Percentiles rank a stretch among this genome's conserved stretches.
These are phyloP conservation scores for Moesziomyces parantarcticus DNA, from an alignment of 1,284 basidiomycete species.

Conservation along the genomic window DNA sequence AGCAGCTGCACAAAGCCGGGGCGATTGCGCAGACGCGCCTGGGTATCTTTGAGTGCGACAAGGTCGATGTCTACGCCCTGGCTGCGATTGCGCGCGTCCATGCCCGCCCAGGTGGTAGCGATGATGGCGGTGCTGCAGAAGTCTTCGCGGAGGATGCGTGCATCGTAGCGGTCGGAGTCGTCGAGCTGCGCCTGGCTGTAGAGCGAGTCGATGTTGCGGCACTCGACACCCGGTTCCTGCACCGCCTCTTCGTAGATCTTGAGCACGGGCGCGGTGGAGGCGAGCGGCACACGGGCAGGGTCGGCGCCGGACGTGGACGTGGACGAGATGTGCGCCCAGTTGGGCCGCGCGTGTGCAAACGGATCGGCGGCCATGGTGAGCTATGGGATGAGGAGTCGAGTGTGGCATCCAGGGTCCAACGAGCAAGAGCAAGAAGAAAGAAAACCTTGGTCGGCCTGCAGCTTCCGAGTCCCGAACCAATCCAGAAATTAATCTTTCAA, in stretches of 20 bases:
- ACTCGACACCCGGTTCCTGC: conserved; percentile 55
- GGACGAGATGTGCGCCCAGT: conserved; percentile 1
- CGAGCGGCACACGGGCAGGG: conserved; percentile 12
- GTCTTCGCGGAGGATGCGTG: conserved; percentile 53
- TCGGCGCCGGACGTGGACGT: neutral
- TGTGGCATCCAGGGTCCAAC: neutral
- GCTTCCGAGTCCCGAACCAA: neutral
- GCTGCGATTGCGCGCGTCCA: conserved; percentile 30
- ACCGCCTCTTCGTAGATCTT: conserved; percentile 58
- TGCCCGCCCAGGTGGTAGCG: conserved; percentile 50
- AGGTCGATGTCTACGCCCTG: conserved; percentile 61
- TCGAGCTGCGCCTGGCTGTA: conserved; percentile 49
- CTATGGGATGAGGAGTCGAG: too few relatives aligned
- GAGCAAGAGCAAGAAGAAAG: neutral
- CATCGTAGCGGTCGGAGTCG: conserved; percentile 43
- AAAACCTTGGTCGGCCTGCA: neutral
- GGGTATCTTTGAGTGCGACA: conserved; percentile 46
- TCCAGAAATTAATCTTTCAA: too few relatives aligned
- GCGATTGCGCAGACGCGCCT: conserved; percentile 18
- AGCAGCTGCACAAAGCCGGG: conserved; percentile 25
- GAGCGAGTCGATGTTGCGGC: conserved; percentile 51
- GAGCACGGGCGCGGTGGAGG: conserved; percentile 48
- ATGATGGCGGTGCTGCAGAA: conserved; percentile 56
- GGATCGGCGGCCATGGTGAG: conserved; percentile 1
- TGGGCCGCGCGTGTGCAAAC: conserved; percentile 8